Evolutionary conservation across 441 rosid species (phyloP).

Genomic region (Isatis lusitanica): DNA sequence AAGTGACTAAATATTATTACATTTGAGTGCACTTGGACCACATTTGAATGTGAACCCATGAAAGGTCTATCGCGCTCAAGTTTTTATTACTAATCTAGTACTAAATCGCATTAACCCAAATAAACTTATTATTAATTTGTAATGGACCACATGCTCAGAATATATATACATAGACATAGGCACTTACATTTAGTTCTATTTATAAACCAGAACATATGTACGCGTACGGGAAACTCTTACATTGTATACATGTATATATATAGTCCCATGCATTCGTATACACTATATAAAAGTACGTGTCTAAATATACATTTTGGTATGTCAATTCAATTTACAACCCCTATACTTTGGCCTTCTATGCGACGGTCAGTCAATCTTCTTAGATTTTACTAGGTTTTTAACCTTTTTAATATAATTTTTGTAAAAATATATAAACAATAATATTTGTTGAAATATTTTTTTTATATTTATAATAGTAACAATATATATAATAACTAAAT

Average conservation of each 20-base stretch:
- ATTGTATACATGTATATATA: neutral
- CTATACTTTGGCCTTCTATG: neutral
- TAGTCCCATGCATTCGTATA: neutral
- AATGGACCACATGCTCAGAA: conserved; percentile 34
- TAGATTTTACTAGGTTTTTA: neutral
- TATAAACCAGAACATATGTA: neutral
- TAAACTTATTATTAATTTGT: conserved; percentile 3
- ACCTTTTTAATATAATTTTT: too few species aligned
- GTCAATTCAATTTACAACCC: neutral
- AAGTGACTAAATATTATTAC: conserved; percentile 5
- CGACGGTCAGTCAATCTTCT: conserved; percentile 2
- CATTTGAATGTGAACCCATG: conserved; percentile 31
- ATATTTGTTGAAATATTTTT: too few species aligned
- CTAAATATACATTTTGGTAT: neutral
- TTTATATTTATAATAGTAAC: too few species aligned
- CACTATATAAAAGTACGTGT: conserved; percentile 1
- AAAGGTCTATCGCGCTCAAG: conserved; percentile 33
- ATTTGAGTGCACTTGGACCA: conserved; percentile 21
- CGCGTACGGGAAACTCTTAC: neutral
- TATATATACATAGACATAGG: neutral
- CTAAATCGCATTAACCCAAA: conserved; percentile 33
- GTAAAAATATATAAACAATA: too few species aligned
- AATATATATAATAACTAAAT: too few species aligned
- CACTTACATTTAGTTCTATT: neutral
- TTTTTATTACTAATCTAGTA: conserved; percentile 25